Base-by-base conservation (phyloP, 257 asterid species). In the Parsonsia alboflavescens region DNA sequence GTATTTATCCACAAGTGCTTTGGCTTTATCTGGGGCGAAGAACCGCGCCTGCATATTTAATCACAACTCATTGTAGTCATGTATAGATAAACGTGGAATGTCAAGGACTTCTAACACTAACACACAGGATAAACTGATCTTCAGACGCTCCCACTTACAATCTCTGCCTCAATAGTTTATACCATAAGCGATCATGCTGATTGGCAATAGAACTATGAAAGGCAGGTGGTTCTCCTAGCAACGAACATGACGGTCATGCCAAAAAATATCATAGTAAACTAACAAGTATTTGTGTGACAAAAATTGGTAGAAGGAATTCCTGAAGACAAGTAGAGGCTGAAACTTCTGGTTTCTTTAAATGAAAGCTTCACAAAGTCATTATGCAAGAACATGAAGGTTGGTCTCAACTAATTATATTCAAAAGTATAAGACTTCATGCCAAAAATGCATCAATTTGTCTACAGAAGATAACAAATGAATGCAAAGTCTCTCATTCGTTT, bases 21-120 rank as follows among this genome's bases (percentile, higher is more conserved):
- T 89, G 7, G 95, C 96, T 44, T 85, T 88, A 69, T 83, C 90
- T 24, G 98, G 93, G 58, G 98, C 97, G 56, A 89, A 88, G 86
- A 91, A 93, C 39, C 97, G 88, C 57, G 96, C 98, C 98, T 93
- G 93, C 72, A 48, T 70, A 77, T 39, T 22, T 10, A 84, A 61
- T 36, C 73, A 68, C 15, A 19, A 13, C 13, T 26, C 46, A 68
- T 39, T 12, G 65, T 21, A 11, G 44, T 49, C 52, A 19, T n/a
- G 53, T 70, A 2, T 22, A 28, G 24, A 11, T 26, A 28, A 61
- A 72, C 17, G 13, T 24, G 41, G 42, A 44, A 54, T 22, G 13
- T 16, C 46, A 41, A 3, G 1, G 33, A 28, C 59, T 59, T 24
- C 28, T 10, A 41, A 33, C 33, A 12, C 39, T 44, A 4, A 30